A percentile compares a stretch with the other conserved stretches of the same genome.
Conservation (phyloP, 2,329 filamentous ascomycete genomes). For the Ceratocystis eucalypticola region DNA sequence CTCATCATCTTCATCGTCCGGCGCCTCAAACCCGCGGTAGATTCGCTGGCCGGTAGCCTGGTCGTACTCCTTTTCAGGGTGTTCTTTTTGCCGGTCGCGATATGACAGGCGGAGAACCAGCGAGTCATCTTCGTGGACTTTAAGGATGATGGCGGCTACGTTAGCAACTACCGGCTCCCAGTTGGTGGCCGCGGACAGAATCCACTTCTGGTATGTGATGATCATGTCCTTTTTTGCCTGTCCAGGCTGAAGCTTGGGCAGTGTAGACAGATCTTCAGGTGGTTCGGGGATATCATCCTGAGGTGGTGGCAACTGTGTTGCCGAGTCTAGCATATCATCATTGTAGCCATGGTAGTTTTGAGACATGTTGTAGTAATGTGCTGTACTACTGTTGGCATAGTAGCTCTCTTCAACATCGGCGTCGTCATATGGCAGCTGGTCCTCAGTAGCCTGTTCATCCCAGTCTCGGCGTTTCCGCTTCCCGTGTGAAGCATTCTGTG, state of each 20-base stretch:
- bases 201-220: conserved; percentile 54
- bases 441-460: conserved; percentile 30
- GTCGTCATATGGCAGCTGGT: conserved; percentile 20
- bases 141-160: conserved; percentile 54
- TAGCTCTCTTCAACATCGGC: conserved; percentile 10
- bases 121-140: conserved; percentile 35
- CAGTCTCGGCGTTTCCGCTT: conserved; percentile 36
- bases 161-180: conserved; percentile 52
- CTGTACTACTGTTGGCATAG: neutral
- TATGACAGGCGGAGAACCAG: conserved; percentile 54
- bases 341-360: neutral
- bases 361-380: conserved; percentile 26
- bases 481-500: conserved; percentile 45
- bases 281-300: conserved; percentile 48
- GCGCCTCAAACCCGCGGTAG: conserved; percentile 60
- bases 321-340: neutral
- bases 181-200: conserved; percentile 46
- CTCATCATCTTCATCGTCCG: conserved; percentile 40
- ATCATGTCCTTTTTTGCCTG: conserved; percentile 46
- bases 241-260: conserved; percentile 37
- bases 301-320: neutral
- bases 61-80: conserved; percentile 48
- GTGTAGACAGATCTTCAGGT: conserved; percentile 40
- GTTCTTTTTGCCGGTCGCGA: conserved; percentile 47
- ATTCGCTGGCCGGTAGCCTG: conserved; percentile 54